phyloP scores from a whole-genome alignment of 2,329 filamentous ascomycete genomes.

The Colletotrichum cuscutae region DNA sequence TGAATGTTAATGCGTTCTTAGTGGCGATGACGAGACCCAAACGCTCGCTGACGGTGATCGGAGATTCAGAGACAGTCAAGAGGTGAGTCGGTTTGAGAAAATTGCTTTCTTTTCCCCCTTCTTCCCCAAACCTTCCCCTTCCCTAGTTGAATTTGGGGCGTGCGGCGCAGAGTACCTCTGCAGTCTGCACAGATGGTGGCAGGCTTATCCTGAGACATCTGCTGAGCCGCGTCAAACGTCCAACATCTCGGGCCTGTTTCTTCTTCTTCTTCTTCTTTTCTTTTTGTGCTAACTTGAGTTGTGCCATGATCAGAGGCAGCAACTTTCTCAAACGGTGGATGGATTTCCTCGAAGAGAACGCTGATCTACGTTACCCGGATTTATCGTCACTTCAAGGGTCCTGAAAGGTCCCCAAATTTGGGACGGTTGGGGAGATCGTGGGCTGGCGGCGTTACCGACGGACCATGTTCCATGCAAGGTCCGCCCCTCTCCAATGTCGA shows the following conservation, averaged over 20 bases:
- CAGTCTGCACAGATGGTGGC: constrained; percentile 16
- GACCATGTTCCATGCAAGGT: constrained; percentile 1
- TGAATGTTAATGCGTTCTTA: constrained; percentile 62
- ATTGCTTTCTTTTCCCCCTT: constrained; percentile 27
- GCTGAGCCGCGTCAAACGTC: constrained; percentile 17
- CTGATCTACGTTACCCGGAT: constrained; percentile 90
- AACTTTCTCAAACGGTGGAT: constrained; percentile 91
- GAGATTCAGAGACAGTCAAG: constrained; percentile 92
- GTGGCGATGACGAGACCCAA: constrained; percentile 97
- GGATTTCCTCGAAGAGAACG: constrained; percentile 87
- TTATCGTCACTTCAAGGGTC: constrained; percentile 50
- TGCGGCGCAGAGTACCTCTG: constrained; percentile 22
- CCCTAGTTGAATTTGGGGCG: constrained; percentile 10
- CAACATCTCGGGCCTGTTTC: constrained; percentile 24
- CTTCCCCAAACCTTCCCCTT: neutral
- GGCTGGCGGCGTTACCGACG: neutral
- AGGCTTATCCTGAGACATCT: constrained; percentile 23
- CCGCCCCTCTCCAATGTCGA: constrained; percentile 10
- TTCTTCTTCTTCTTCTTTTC: constrained; percentile 11
- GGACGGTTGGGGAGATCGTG: constrained; percentile 12
- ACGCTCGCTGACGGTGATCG: constrained; percentile 89
- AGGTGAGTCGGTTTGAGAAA: constrained; percentile 68
- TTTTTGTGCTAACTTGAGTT: constrained; percentile 19
- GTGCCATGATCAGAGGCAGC: constrained; percentile 71
- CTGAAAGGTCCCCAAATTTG: constrained; percentile 14